Evolutionary conservation across 108 stramenopile species (phyloP).

Genomic region (Conticribra weissflogii): DNA sequence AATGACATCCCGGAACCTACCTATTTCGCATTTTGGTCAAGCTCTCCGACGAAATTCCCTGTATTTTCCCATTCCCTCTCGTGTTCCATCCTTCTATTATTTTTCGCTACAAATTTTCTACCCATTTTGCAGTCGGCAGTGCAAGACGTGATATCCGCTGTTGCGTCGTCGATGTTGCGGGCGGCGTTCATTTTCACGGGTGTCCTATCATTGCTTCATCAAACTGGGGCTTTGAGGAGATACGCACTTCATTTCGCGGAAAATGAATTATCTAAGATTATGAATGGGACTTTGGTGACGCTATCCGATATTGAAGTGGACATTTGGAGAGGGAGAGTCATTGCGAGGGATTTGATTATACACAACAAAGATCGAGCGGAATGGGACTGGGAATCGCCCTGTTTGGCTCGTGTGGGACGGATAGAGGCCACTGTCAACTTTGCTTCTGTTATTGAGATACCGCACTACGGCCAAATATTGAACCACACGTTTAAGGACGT

Average conservation of each 20-base stretch:
- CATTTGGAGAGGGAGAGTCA: slow-evolving; percentile 40
- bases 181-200: slow-evolving; percentile 37
- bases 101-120: slow-evolving; percentile 23
- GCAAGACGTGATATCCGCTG: slow-evolving; percentile 21
- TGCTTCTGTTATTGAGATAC: slow-evolving; percentile 39
- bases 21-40: slow-evolving; percentile 50
- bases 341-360: slow-evolving; percentile 33
- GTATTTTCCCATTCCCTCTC: slow-evolving; percentile 41
- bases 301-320: slow-evolving; percentile 41
- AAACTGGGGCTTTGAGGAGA: slow-evolving; percentile 45
- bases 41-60: slow-evolving; percentile 17
- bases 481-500: slow-evolving; percentile 45
- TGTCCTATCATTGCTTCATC: slow-evolving; percentile 32
- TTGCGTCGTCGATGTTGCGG: slow-evolving; percentile 34
- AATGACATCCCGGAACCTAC: slow-evolving; percentile 13
- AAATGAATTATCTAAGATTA: slow-evolving; percentile 28
- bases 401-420: slow-evolving; percentile 41
- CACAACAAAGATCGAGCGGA: slow-evolving; percentile 46
- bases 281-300: slow-evolving; percentile 46
- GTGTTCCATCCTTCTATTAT: slow-evolving; percentile 21
- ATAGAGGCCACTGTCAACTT: slow-evolving; percentile 47
- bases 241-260: slow-evolving; percentile 46
- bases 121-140: slow-evolving; percentile 21
- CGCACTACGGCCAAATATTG: slow-evolving; percentile 26
- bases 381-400: slow-evolving; percentile 57